A percentile compares a stretch with the other conserved stretches of the same genome.
phyloP scores from a whole-genome alignment of 2,329 filamentous ascomycete genomes.

The Pseudogymnoascus sp. region DNA sequence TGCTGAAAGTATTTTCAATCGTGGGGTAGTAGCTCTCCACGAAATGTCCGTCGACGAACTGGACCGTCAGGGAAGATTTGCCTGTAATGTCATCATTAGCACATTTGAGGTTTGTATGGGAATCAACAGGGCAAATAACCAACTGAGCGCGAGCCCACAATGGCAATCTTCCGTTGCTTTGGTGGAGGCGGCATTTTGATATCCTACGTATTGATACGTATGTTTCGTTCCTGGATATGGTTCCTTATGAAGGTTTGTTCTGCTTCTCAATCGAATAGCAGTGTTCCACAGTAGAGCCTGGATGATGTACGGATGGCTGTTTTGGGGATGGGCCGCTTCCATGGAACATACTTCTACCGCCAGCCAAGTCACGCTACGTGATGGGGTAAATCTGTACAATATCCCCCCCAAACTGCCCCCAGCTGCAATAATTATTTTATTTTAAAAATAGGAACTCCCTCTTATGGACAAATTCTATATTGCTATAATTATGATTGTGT shows the following conservation, averaged over 20 bases:
- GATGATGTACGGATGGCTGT: slow-evolving; percentile 2
- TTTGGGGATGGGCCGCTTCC: neutral
- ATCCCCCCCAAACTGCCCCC: neutral
- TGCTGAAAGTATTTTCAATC: slow-evolving; percentile 98
- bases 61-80: slow-evolving; percentile 94
- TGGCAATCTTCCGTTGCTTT: slow-evolving; percentile 91
- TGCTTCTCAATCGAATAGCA: neutral
- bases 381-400: neutral
- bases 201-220: neutral
- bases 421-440: neutral
- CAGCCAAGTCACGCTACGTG: neutral
- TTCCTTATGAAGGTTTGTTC: neutral
- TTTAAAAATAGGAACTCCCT: neutral
- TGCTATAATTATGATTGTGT: neutral
- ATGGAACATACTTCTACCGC: slow-evolving; percentile 6
- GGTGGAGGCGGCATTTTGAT: slow-evolving; percentile 29
- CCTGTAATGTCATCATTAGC: slow-evolving; percentile 42
- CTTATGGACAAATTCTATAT: too few species aligned
- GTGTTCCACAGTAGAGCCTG: neutral
- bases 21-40: slow-evolving; percentile 99
- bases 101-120: neutral
- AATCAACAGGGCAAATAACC: slow-evolving; percentile 47
- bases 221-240: slow-evolving; percentile 4
- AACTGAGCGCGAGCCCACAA: slow-evolving; percentile 89
- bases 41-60: slow-evolving; percentile 95